These are phyloP conservation scores for Termitomyces sp. DNA, from an alignment of 768 basidiomycete genomes.

Conservation along the genomic window DNA sequence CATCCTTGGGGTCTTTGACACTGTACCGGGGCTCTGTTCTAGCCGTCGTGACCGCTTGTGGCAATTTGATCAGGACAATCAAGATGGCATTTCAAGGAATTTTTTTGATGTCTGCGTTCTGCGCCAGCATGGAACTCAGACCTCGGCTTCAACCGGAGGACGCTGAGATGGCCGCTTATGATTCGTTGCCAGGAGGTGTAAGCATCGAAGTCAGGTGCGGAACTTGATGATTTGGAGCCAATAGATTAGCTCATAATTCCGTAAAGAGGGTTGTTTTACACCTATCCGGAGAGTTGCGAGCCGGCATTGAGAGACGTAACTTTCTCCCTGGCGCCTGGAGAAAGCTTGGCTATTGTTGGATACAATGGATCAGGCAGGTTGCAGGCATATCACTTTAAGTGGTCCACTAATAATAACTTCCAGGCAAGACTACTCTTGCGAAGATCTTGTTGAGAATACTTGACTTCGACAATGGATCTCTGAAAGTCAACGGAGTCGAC, in stretches of 20 bases:
- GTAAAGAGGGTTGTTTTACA: slow-evolving; percentile 47
- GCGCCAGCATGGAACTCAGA: slow-evolving; percentile 65
- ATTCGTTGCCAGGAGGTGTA: slow-evolving; percentile 47
- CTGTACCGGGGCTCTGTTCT: slow-evolving; percentile 77
- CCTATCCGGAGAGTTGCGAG: slow-evolving; percentile 69
- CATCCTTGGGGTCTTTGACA: slow-evolving; percentile 76
- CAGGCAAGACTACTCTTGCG: slow-evolving; percentile 85
- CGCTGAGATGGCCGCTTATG: slow-evolving; percentile 46
- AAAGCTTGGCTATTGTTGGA: slow-evolving; percentile 81
- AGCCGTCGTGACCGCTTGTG: slow-evolving; percentile 59
- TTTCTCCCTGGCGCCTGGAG: slow-evolving; percentile 66
- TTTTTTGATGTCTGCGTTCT: slow-evolving; percentile 84
- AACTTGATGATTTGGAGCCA: slow-evolving; percentile 4
- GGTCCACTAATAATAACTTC: slow-evolving; percentile 6
- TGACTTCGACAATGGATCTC: slow-evolving; percentile 65
- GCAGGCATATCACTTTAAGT: not conserved
- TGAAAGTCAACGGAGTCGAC: slow-evolving; percentile 67
- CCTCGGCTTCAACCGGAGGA: slow-evolving; percentile 60
- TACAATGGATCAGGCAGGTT: slow-evolving; percentile 73
- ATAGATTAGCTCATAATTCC: slow-evolving; percentile 5
- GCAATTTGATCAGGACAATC: slow-evolving; percentile 54
- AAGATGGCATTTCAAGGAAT: slow-evolving; percentile 80
- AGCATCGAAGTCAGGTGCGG: slow-evolving; percentile 64
- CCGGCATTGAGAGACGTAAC: slow-evolving; percentile 66
- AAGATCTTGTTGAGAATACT: slow-evolving; percentile 74